Evolutionary conservation across 768 basidiomycete species (phyloP).

Genomic region (Pleurotus salmoneostramineus): DNA sequence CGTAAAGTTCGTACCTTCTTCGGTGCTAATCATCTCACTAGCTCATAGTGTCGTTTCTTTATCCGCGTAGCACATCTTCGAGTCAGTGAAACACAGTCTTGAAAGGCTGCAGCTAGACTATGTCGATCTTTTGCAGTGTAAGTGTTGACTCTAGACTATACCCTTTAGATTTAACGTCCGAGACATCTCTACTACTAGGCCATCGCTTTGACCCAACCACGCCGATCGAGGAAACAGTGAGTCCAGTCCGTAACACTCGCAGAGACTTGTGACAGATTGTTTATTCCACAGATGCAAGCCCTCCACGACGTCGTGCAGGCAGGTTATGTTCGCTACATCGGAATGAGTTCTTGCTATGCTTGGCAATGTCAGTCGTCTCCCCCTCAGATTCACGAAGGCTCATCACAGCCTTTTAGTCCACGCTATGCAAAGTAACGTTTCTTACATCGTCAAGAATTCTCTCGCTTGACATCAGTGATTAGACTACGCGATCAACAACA

Average conservation of each 20-base stretch:
- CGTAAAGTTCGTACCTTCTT: conserved; percentile 29
- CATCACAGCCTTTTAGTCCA: conserved; percentile 7
- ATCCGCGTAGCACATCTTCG: conserved; percentile 46
- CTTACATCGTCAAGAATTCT: background rate
- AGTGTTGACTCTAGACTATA: conserved; percentile 10
- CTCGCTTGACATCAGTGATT: background rate
- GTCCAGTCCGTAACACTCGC: background rate
- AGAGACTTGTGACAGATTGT: background rate
- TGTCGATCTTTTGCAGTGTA: conserved; percentile 55
- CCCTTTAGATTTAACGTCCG: too few species aligned
- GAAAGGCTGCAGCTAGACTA: conserved; percentile 55
- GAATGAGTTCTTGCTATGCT: conserved; percentile 33
- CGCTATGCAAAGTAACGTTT: conserved; percentile 12
- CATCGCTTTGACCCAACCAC: conserved; percentile 37
- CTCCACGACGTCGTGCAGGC: conserved; percentile 43
- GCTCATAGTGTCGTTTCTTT: conserved; percentile 13
- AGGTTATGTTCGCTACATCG: conserved; percentile 40
- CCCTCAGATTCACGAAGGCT: background rate
- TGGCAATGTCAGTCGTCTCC: conserved; percentile 18
- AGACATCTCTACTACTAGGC: conserved; percentile 10
- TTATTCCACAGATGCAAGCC: conserved; percentile 34
- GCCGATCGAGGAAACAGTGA: conserved; percentile 33
- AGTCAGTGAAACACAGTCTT: conserved; percentile 40
- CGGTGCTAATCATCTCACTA: background rate
- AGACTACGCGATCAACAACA: conserved; percentile 38